Evolutionary conservation across 2,329 filamentous ascomycete species (phyloP).

Genomic region (Nemania sp.): DNA sequence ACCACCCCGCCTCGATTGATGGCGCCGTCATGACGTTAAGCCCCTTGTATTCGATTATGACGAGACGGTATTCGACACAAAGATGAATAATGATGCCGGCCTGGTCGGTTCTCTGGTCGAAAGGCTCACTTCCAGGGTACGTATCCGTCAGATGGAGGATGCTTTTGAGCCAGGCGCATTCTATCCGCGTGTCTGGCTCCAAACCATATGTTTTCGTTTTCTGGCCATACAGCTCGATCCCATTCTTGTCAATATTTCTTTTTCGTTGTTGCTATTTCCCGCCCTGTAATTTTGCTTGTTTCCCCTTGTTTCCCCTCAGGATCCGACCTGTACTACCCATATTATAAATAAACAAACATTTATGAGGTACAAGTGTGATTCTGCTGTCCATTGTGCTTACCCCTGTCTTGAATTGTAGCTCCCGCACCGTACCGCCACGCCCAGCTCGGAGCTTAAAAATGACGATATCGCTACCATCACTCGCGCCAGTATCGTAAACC

Average conservation of each 20-base stretch:
- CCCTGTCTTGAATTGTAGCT: conserved; percentile 44
- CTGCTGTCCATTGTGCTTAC: conserved; percentile 29
- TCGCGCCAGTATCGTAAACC: conserved; percentile 62
- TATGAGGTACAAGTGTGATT: too few relatives aligned
- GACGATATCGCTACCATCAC: conserved; percentile 66
- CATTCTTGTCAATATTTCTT: neutral
- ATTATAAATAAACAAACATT: neutral
- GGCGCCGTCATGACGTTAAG: conserved; percentile 42
- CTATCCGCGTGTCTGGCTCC: too few relatives aligned
- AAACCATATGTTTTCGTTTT: too few relatives aligned
- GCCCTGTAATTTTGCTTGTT: neutral
- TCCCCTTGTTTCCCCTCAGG: neutral
- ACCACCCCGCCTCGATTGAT: conserved; percentile 29
- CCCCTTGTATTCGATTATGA: conserved; percentile 35
- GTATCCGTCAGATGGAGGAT: too few relatives aligned
- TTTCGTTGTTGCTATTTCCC: neutral
- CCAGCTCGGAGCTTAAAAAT: conserved; percentile 58
- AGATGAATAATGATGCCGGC: conserved; percentile 63
- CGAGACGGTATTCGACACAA: conserved; percentile 40
- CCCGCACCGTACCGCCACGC: conserved; percentile 64
- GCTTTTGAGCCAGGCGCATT: too few relatives aligned
- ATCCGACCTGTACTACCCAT: too few relatives aligned
- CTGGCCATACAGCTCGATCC: too few relatives aligned
- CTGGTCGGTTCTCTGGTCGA: conserved; percentile 65
- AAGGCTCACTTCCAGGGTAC: conserved; percentile 64